Evolutionary conservation across 768 basidiomycete genomes (phyloP).

Genomic region (Tubosaeta sp.): DNA sequence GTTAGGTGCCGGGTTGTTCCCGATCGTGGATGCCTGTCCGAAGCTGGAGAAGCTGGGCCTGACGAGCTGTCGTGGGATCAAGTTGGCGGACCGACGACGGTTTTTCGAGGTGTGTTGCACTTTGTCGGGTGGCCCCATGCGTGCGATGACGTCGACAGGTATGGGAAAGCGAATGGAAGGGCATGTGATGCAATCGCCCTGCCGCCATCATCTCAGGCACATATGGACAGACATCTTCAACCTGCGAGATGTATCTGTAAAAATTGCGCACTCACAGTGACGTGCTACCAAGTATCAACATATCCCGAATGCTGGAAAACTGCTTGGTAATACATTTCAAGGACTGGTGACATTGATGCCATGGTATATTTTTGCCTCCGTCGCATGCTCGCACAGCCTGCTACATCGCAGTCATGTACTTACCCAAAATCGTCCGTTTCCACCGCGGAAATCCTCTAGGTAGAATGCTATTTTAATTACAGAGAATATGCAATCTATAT

Average conservation of each 20-base stretch:
- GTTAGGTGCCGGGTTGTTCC: constrained; percentile 50
- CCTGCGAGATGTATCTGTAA: too few species aligned
- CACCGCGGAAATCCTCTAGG: background rate
- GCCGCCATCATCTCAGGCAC: too few species aligned
- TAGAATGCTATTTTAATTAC: background rate
- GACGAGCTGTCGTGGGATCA: constrained; percentile 63
- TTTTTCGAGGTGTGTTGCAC: constrained; percentile 52
- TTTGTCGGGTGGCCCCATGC: constrained; percentile 7
- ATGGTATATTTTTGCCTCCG: background rate
- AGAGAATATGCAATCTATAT: background rate
- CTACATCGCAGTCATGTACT: background rate
- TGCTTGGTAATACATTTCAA: background rate
- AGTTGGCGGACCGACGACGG: constrained; percentile 52
- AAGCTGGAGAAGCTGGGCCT: constrained; percentile 53
- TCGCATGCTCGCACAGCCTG: background rate
- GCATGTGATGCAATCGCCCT: background rate
- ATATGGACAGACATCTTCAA: too few species aligned
- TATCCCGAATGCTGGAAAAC: background rate
- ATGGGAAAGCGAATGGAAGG: constrained; percentile 22
- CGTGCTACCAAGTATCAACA: too few species aligned
- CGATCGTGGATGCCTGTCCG: constrained; percentile 54
- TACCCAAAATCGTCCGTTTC: background rate
- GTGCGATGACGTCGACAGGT: constrained; percentile 12
- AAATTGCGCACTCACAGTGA: too few species aligned
- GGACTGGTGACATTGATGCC: background rate